These are phyloP conservation scores for Schizochytrium sp. DNA, from an alignment of 108 stramenopile genomes.

Conservation along the genomic window DNA sequence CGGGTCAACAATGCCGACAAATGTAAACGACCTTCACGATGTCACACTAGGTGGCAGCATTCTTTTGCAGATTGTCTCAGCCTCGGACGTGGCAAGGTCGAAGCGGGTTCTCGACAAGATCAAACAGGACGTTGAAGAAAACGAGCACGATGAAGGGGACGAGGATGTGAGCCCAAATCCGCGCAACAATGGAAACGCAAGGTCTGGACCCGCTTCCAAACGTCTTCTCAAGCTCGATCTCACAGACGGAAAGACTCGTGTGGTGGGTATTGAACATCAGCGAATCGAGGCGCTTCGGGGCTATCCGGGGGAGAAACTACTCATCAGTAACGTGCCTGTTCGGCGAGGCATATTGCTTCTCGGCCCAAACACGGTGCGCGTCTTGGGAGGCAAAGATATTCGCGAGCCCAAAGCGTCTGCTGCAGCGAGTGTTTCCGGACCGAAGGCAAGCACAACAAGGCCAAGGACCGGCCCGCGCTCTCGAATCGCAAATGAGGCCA, in stretches of 20 bases:
- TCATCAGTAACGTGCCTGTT: not conserved
- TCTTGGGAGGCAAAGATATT: not conserved
- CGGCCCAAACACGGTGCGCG: not conserved
- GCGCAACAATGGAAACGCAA: not conserved
- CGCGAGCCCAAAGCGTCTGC: not conserved
- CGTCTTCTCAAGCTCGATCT: not conserved
- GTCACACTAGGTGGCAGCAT: not conserved
- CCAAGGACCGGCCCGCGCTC: too few relatives aligned
- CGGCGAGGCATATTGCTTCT: not conserved
- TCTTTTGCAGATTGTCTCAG: not conserved
- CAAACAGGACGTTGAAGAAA: not conserved
- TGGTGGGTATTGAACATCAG: not conserved
- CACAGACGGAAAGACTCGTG: not conserved
- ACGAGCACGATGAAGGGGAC: not conserved
- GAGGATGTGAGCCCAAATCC: not conserved
- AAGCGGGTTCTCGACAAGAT: not conserved
- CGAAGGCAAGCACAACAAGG: not conserved
- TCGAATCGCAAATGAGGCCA: too few relatives aligned
- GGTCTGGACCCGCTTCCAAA: not conserved
- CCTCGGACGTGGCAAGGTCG: not conserved
- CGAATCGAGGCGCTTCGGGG: not conserved
- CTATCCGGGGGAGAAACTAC: not conserved
- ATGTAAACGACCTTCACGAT: not conserved
- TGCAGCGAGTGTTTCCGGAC: not conserved
- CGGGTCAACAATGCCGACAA: not conserved